phyloP scores from a whole-genome alignment of 2,329 filamentous ascomycete species.

The Monosporascus sp. region DNA sequence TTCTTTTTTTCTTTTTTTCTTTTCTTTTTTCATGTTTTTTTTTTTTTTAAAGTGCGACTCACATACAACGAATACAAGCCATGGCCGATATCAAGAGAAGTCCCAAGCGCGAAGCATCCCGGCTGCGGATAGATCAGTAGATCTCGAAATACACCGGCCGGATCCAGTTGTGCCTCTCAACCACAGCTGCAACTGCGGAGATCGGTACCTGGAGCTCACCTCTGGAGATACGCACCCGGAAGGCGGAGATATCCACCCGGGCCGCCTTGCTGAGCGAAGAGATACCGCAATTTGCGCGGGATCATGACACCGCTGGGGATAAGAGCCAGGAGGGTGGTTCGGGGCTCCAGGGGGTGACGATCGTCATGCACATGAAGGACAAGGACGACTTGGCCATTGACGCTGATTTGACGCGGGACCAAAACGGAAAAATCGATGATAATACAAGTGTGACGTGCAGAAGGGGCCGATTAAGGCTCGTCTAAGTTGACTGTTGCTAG shows the following conservation, averaged over 20 bases:
- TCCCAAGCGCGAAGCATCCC: background rate
- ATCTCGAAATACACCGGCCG: conserved; percentile 26
- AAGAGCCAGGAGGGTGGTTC: conserved; percentile 21
- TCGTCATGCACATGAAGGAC: conserved; percentile 45
- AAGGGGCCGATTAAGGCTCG: too few relatives aligned
- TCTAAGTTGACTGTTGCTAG: too few relatives aligned
- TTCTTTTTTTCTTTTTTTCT: background rate
- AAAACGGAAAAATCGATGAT: background rate
- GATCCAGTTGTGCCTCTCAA: conserved; percentile 31
- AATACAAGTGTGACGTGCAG: too few relatives aligned
- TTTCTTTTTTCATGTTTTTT: background rate
- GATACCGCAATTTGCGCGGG: background rate
- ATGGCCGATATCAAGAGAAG: background rate
- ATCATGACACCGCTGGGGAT: conserved; percentile 3
- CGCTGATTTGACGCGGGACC: conserved; percentile 35
- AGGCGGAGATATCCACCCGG: conserved; percentile 31
- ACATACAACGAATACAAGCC: background rate
- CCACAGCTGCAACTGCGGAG: conserved; percentile 39
- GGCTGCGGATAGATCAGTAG: conserved; percentile 7
- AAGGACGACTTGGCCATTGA: conserved; percentile 49
- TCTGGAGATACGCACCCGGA: conserved; percentile 36
- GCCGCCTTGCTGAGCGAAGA: background rate
- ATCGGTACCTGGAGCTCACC: conserved; percentile 35
- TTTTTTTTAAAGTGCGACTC: background rate
- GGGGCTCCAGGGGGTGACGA: conserved; percentile 44